Conservation (phyloP, 1,139 yeast species). For the Candida dubliniensis region DNA sequence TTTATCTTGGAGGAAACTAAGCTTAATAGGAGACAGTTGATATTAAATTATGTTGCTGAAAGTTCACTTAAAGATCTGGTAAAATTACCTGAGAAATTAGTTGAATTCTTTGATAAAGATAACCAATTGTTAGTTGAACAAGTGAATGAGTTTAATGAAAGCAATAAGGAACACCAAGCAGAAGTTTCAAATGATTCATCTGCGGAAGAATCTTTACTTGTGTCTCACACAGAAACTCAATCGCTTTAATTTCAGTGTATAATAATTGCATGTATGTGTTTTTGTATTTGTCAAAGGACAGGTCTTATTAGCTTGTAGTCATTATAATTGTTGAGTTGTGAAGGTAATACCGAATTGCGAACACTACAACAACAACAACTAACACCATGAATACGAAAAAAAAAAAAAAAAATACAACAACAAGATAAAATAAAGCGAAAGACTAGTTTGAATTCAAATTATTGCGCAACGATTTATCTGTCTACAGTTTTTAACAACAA, state of each 20-base stretch:
- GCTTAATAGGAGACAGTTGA: conserved; percentile 17
- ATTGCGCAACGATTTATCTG: too few relatives aligned
- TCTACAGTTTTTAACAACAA: background rate
- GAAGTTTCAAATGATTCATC: background rate
- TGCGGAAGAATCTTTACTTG: background rate
- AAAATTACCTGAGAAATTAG: conserved; percentile 16
- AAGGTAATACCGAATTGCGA: too few relatives aligned
- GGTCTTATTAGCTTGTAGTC: too few relatives aligned
- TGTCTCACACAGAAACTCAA: too few relatives aligned
- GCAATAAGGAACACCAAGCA: conserved; percentile 1
- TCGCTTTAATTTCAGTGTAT: too few relatives aligned
- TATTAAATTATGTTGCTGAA: conserved; percentile 22
- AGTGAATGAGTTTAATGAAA: conserved; percentile 4
- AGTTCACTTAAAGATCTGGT: conserved; percentile 10
- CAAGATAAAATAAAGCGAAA: too few relatives aligned
- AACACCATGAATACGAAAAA: too few relatives aligned
- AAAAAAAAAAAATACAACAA: too few relatives aligned
- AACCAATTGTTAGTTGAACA: conserved; percentile 15
- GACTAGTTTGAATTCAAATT: background rate
- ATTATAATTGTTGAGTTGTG: too few relatives aligned
- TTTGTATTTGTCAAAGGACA: too few relatives aligned
- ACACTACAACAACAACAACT: too few relatives aligned
- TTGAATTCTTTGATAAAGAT: conserved; percentile 20
- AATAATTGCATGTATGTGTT: too few relatives aligned
- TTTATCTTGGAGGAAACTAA: conserved; percentile 18